These are phyloP conservation scores for Wickerhamomyces canadensis DNA, from an alignment of 805 yeast genomes.

Conservation along the genomic window DNA sequence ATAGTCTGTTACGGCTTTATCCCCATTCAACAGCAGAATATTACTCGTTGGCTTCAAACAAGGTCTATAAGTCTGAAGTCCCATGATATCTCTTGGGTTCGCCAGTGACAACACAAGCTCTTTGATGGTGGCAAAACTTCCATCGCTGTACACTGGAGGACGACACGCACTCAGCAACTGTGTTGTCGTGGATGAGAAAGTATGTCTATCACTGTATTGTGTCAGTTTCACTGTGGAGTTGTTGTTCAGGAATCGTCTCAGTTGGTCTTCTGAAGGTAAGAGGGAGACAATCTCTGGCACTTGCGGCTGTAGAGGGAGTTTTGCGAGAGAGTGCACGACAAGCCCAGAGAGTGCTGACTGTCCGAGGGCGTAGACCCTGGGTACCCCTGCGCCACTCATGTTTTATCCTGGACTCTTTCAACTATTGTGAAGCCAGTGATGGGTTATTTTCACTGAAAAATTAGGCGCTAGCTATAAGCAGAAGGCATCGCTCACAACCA, in stretches of 20 bases:
- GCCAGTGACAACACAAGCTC: conserved; percentile 15
- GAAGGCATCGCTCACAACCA: neutral
- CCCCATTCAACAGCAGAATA: conserved; percentile 62
- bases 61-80: conserved; percentile 13
- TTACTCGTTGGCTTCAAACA: conserved; percentile 38
- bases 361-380: conserved; percentile 38
- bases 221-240: conserved; percentile 32
- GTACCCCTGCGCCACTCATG: conserved; percentile 5
- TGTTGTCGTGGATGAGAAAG: conserved; percentile 1
- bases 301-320: conserved; percentile 30
- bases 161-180: conserved; percentile 20
- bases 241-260: conserved; percentile 34
- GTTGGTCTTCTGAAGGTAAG: conserved; percentile 35
- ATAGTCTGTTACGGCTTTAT: conserved; percentile 48
- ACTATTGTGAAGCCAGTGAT: too few relatives aligned
- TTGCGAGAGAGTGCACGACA: conserved; percentile 35
- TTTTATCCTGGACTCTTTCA: too few relatives aligned
- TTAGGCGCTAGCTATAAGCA: neutral
- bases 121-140: conserved; percentile 15
- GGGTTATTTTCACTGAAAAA: neutral
- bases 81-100: conserved; percentile 13
- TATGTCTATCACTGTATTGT: conserved; percentile 7
- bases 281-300: conserved; percentile 37
- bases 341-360: conserved; percentile 38
- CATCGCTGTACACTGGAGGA: conserved; percentile 20